Base-by-base conservation (phyloP, 345 rosid genomes). In the Salix arbutifolia region DNA sequence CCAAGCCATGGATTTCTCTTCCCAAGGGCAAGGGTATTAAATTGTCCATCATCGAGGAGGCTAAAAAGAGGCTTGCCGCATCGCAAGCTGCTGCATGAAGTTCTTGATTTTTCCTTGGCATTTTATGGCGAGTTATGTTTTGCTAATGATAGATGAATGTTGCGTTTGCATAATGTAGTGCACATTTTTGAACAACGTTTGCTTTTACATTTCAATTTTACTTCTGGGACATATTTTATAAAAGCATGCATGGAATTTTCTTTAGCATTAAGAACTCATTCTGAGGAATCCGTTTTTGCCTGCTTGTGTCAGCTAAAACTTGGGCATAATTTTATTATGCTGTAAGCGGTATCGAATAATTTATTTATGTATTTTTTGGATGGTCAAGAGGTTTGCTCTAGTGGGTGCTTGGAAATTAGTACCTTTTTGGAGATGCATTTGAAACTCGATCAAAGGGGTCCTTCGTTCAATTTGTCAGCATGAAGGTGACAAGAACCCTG, bases 1-100 rank as follows among this genome's bases (percentile, higher is more conserved):
- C 91, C 17, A 93, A 91, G 82, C 97, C 97, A 0, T 91, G 96
- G 96, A 89, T 91, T 48, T 91, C 96, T 38, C 93, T 93, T 77
- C 64, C 64, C 64, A 58, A 58, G 64, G 64, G 64, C 64, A 58
- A 58, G 64, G 64, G 64, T 58, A 58, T 93, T 62, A 91, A 93
- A 87, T 79, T 93, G 31, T 87, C 92, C 3, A 83, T 93, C 87
- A 91, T 91, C 40, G 97, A 93, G 74, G 97, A 93, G 81, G 96
- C 97, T 3, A 88, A 88, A 85, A 93, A 87, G 90, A 90, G 94
- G 85, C 87, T 84, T 52, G 87, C 92, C 21, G 86, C 92, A 58
- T 58, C 64, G 13, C 92, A 89, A 74, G 79, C 87, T 26, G 80
- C 90, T 60, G 86, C 89, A 48, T 58, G 64, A 58, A n/a, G 64